Evolutionary conservation across 495 filamentous ascomycete genomes (phyloP).

Genomic region (Cercophora samala): DNA sequence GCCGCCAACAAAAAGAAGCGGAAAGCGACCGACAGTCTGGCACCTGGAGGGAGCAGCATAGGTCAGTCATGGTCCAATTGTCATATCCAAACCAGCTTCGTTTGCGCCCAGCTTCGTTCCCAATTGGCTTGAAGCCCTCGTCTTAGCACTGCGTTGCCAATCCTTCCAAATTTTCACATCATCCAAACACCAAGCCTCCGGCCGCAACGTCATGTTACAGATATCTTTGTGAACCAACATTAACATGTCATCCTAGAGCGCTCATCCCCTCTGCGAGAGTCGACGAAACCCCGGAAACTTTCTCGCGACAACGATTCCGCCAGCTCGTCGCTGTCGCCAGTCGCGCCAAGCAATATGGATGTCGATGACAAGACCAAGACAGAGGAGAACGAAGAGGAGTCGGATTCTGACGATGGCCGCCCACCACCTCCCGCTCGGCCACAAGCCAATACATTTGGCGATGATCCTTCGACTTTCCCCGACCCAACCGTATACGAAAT

Average conservation of each 20-base stretch:
- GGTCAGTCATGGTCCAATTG: conserved; percentile 50
- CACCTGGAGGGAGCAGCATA: conserved; percentile 65
- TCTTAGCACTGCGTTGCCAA: background rate
- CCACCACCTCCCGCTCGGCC: conserved; percentile 72
- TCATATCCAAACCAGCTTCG: background rate
- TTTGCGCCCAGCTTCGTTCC: background rate
- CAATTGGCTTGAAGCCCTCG: background rate
- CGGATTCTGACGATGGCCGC: conserved; percentile 70
- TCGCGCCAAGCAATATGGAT: conserved; percentile 49
- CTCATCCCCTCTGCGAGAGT: conserved; percentile 46
- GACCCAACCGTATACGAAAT: conserved; percentile 97
- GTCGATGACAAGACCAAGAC: conserved; percentile 50
- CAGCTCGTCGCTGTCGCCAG: conserved; percentile 63
- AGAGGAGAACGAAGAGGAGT: conserved; percentile 51
- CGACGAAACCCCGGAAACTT: conserved; percentile 44
- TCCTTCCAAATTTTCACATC: conserved; percentile 4
- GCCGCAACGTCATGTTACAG: background rate
- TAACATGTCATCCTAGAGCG: conserved; percentile 34
- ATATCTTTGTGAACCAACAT: conserved; percentile 11
- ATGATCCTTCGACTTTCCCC: conserved; percentile 85
- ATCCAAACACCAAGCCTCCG: conserved; percentile 2
- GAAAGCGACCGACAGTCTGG: conserved; percentile 49
- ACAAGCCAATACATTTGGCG: conserved; percentile 77
- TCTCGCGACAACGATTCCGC: conserved; percentile 55
- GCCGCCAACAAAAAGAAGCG: conserved; percentile 56